phyloP scores from a whole-genome alignment of 2,329 filamentous ascomycete species.

The Fusarium proliferatum region DNA sequence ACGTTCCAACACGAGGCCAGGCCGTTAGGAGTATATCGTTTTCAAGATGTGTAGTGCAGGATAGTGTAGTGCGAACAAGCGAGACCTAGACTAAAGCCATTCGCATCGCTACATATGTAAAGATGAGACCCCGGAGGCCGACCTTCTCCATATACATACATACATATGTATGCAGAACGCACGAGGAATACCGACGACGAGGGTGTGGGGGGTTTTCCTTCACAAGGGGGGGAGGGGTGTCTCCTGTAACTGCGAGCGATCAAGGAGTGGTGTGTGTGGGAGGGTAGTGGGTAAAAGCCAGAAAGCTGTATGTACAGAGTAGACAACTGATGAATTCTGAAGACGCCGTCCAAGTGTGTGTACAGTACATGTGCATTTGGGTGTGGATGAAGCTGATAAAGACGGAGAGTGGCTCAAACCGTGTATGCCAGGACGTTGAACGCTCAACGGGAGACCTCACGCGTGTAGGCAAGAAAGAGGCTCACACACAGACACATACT shows the following conservation, averaged over 20 bases:
- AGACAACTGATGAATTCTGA: constrained; percentile 39
- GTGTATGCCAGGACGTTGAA: constrained; percentile 41
- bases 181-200: constrained; percentile 44
- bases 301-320: constrained; percentile 3
- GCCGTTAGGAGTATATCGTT: constrained; percentile 41
- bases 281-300: constrained; percentile 38
- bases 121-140: constrained; percentile 39
- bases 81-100: constrained; percentile 40
- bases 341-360: constrained; percentile 28
- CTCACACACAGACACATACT: constrained; percentile 19
- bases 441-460: constrained; percentile 24
- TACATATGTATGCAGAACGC: constrained; percentile 31
- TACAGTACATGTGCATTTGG: constrained; percentile 23
- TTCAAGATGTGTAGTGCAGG: constrained; percentile 27
- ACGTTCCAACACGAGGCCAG: constrained; percentile 43
- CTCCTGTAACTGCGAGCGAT: constrained; percentile 26
- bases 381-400: constrained; percentile 41
- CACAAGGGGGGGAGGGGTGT: constrained; percentile 26
- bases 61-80: constrained; percentile 31
- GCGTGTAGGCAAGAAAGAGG: neutral
- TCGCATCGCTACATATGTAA: constrained; percentile 44
- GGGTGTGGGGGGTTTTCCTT: constrained; percentile 33
- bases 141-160: constrained; percentile 42
- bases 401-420: constrained; percentile 37
- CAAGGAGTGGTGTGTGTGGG: constrained; percentile 37